These are phyloP conservation scores for Scutellaria minor DNA, from an alignment of 257 asterid species.

Conservation along the genomic window DNA sequence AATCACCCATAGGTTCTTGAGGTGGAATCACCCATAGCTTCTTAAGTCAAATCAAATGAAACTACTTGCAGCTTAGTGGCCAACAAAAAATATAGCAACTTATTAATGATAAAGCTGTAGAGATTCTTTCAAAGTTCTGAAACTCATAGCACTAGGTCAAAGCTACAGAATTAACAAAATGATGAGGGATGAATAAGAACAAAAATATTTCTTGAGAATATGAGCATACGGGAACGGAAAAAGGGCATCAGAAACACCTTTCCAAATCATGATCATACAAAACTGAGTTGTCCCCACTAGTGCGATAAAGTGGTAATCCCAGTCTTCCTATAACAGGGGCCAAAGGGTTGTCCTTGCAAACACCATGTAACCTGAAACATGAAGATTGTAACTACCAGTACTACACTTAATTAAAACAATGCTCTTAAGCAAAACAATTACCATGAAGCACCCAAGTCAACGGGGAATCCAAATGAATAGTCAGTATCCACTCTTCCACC, in stretches of 20 bases:
- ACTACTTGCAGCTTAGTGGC: background rate
- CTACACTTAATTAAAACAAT: background rate
- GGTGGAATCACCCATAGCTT: background rate
- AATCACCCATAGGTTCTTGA: no score
- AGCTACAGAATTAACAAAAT: background rate
- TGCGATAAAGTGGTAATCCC: constrained; percentile 90
- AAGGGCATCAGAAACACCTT: constrained; percentile 51
- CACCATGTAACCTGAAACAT: constrained; percentile 85
- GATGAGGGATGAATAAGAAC: background rate
- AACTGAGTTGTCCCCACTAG: constrained; percentile 93
- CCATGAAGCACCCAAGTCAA: constrained; percentile 99
- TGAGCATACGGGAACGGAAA: background rate
- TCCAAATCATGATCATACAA: constrained; percentile 91
- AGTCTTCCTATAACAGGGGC: constrained; percentile 85
- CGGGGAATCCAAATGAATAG: constrained; percentile 93
- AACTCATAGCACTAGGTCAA: constrained; percentile 4
- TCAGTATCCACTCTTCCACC: constrained; percentile 97
- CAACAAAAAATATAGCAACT: background rate
- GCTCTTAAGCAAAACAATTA: constrained; percentile 33
- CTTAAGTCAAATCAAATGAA: background rate
- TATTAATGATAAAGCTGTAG: background rate
- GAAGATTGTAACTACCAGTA: constrained; percentile 14
- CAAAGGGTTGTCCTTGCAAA: constrained; percentile 87
- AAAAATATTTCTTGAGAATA: constrained; percentile 4
- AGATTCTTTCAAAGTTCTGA: background rate